A percentile compares a stretch with the other conserved stretches of the same genome.
Conservation (phyloP, 768 basidiomycete species). For the Russula virescens region DNA sequence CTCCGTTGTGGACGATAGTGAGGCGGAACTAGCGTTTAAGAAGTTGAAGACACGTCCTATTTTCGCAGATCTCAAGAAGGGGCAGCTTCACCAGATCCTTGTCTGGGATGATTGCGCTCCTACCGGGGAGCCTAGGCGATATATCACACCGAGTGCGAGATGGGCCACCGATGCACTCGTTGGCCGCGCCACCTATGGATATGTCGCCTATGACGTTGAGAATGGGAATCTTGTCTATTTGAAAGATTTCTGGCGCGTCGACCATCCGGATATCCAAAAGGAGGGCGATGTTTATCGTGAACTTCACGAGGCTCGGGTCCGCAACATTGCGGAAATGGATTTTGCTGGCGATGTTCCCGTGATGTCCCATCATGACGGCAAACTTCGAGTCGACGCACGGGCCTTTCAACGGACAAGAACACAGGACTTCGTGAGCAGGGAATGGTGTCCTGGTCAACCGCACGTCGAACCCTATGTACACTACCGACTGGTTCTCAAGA, state of each 20-base stretch:
- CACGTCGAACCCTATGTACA: neutral
- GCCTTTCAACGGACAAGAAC: neutral
- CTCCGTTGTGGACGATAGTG: neutral
- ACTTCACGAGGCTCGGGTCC: too few relatives aligned
- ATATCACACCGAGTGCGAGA: neutral
- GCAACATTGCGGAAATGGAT: neutral
- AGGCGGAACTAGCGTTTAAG: neutral
- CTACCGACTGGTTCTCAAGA: neutral
- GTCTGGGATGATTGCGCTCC: too few relatives aligned
- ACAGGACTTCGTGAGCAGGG: neutral
- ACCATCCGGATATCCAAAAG: too few relatives aligned
- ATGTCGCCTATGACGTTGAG: neutral
- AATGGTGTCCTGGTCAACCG: neutral
- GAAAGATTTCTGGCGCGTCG: too few relatives aligned
- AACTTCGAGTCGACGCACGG: too few relatives aligned
- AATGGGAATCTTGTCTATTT: too few relatives aligned
- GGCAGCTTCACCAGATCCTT: neutral
- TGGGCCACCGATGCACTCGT: neutral
- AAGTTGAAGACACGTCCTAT: neutral
- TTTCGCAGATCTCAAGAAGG: neutral
- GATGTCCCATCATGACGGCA: neutral
- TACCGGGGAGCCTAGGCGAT: neutral
- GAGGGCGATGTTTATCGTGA: too few relatives aligned
- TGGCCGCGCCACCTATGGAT: neutral
- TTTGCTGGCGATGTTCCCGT: neutral